A percentile compares a stretch with the other conserved stretches of the same genome.
Conservation (phyloP, 805 yeast genomes). For the Sporopachydermia quercuum region DNA sequence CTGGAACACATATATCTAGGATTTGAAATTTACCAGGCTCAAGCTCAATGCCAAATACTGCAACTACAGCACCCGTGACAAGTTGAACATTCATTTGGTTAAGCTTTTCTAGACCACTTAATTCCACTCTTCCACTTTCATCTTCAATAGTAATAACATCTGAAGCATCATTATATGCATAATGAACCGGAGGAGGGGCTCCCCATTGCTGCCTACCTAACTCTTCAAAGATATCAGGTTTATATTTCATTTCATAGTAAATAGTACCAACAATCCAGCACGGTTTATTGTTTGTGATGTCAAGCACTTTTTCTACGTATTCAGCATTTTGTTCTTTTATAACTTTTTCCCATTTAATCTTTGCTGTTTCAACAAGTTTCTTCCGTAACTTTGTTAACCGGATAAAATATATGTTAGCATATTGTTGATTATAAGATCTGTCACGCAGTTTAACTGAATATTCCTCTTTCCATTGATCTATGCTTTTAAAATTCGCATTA, state of each 20-base stretch:
- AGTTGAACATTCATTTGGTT: slow-evolving; percentile 28
- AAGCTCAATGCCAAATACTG: slow-evolving; percentile 73
- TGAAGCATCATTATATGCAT: slow-evolving; percentile 38
- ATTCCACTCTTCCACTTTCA: slow-evolving; percentile 73
- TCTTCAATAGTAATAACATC: slow-evolving; percentile 73
- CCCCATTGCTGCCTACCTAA: slow-evolving; percentile 23
- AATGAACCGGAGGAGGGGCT: slow-evolving; percentile 20
- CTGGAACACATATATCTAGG: slow-evolving; percentile 66
- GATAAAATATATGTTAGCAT: slow-evolving; percentile 37
- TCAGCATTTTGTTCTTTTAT: slow-evolving; percentile 25
- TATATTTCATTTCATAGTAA: slow-evolving; percentile 68
- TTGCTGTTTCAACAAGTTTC: slow-evolving; percentile 30
- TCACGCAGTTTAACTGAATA: slow-evolving; percentile 13
- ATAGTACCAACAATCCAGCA: slow-evolving; percentile 84
- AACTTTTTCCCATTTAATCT: slow-evolving; percentile 42
- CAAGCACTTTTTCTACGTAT: slow-evolving; percentile 37
- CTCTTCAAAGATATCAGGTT: slow-evolving; percentile 75
- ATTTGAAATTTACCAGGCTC: slow-evolving; percentile 75
- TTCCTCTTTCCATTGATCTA: too few species aligned
- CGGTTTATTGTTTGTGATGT: slow-evolving; percentile 42
- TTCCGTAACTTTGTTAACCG: slow-evolving; percentile 35
- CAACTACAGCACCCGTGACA: slow-evolving; percentile 85
- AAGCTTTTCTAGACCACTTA: slow-evolving; percentile 43
- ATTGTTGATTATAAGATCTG: slow-evolving; percentile 40
- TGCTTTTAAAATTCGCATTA: too few species aligned